Conservation (phyloP, 2,329 filamentous ascomycete genomes). For the Volutella citrinella region DNA sequence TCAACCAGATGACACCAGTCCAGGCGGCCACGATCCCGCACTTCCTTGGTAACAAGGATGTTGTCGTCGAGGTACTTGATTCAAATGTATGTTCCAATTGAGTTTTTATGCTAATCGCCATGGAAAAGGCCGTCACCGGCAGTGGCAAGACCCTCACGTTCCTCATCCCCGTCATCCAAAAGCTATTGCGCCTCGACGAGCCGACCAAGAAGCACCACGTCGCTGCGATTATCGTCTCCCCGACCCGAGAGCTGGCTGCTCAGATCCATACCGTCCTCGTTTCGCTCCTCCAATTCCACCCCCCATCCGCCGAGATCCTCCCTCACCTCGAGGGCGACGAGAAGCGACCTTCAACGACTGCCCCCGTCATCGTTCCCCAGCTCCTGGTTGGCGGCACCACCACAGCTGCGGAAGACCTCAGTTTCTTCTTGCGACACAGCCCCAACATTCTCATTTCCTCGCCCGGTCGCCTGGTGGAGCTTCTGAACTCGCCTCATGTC, state of each 20-base stretch:
- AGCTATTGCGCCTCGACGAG: conserved; percentile 74
- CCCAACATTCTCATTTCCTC: conserved; percentile 90
- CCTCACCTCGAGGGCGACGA: conserved; percentile 52
- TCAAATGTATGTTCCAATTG: no score
- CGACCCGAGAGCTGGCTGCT: conserved; percentile 82
- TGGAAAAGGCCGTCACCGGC: conserved; percentile 86
- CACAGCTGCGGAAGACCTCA: conserved; percentile 82
- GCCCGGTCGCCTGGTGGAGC: conserved; percentile 82
- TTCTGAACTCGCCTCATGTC: conserved; percentile 82
- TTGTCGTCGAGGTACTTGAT: conserved; percentile 73
- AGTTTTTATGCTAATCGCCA: no score
- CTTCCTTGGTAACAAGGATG: conserved; percentile 86
- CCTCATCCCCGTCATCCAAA: conserved; percentile 78
- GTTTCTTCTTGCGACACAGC: conserved; percentile 76
- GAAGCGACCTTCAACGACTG: conserved; percentile 46
- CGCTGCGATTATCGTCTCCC: conserved; percentile 86
- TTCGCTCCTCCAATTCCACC: conserved; percentile 78
- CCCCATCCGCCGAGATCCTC: conserved; percentile 67
- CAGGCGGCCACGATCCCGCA: conserved; percentile 88
- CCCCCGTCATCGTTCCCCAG: conserved; percentile 71
- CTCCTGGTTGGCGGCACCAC: conserved; percentile 78
- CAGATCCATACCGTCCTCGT: conserved; percentile 84
- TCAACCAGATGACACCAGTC: conserved; percentile 87
- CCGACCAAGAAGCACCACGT: conserved; percentile 88
- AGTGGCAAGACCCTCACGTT: conserved; percentile 90